These are phyloP conservation scores for Parasitella parasitica DNA, from an alignment of 371 early-diverging fungal species.

Conservation along the genomic window DNA sequence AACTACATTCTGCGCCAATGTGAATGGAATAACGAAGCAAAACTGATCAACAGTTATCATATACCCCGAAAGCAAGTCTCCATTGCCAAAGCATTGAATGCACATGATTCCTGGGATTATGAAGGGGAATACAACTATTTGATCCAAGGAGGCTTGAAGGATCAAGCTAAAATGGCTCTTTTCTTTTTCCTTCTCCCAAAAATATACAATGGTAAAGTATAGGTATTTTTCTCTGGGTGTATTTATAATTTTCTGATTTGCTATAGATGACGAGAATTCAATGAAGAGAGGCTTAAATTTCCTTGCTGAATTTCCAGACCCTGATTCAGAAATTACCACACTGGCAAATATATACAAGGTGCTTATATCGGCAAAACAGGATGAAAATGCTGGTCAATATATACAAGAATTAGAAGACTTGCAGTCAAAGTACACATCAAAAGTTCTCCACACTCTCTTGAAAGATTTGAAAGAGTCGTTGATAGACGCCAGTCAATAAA, in stretches of 20 bases:
- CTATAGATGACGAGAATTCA: neutral
- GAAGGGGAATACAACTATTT: constrained; percentile 14
- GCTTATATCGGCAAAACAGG: neutral
- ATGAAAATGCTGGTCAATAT: neutral
- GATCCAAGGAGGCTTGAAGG: constrained; percentile 1
- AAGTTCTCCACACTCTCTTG: neutral
- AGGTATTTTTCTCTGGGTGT: no score
- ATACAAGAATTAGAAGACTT: neutral
- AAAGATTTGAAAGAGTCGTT: neutral
- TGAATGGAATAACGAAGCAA: constrained; percentile 17
- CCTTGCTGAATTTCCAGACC: neutral
- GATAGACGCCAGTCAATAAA: neutral
- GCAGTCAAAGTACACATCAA: neutral
- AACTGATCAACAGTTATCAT: constrained; percentile 5
- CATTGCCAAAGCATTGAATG: constrained; percentile 18
- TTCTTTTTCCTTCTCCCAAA: constrained; percentile 18
- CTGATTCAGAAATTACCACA: neutral
- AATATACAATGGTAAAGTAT: constrained; percentile 13
- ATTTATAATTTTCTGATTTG: no score
- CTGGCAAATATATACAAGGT: neutral
- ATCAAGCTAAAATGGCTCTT: constrained; percentile 13
- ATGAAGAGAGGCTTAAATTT: neutral
- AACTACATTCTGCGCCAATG: constrained; percentile 9
- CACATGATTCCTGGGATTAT: constrained; percentile 27
- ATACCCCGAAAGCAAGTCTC: constrained; percentile 11